These are phyloP conservation scores for Paradendryphiella salina DNA, from an alignment of 2,329 filamentous ascomycete genomes.

Conservation along the genomic window DNA sequence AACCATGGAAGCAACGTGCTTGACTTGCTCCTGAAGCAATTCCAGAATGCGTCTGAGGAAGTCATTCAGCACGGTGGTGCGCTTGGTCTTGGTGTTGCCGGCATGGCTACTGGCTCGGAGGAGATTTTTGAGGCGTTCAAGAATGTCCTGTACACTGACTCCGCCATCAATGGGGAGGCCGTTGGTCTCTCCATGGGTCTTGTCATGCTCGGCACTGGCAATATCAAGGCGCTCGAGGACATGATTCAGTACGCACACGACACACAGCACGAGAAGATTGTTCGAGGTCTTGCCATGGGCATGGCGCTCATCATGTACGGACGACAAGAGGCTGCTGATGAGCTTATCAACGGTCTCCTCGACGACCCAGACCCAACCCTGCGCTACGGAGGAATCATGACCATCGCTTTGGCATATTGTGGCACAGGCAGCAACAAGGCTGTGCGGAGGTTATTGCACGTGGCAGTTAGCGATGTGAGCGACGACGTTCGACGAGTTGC, in stretches of 20 bases:
- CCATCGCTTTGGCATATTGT: slow-evolving; percentile 96
- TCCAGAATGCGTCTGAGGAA: slow-evolving; percentile 77
- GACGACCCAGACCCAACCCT: slow-evolving; percentile 92
- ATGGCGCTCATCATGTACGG: slow-evolving; percentile 99
- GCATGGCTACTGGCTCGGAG: slow-evolving; percentile 92
- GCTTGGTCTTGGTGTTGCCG: slow-evolving; percentile 90
- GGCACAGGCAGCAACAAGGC: slow-evolving; percentile 98
- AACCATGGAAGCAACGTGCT: slow-evolving; percentile 93
- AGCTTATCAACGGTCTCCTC: slow-evolving; percentile 88
- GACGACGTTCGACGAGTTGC: slow-evolving; percentile 95
- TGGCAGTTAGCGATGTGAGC: slow-evolving; percentile 96
- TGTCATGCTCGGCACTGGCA: slow-evolving; percentile 98
- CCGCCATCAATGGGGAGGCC: slow-evolving; percentile 93
- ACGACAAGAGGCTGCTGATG: slow-evolving; percentile 90
- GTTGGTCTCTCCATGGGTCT: slow-evolving; percentile 95
- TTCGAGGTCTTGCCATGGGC: slow-evolving; percentile 89
- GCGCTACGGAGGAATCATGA: slow-evolving; percentile 97
- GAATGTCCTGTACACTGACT: slow-evolving; percentile 86
- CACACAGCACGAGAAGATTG: slow-evolving; percentile 98
- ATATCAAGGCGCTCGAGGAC: slow-evolving; percentile 87
- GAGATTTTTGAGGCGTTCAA: slow-evolving; percentile 91
- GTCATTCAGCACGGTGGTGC: slow-evolving; percentile 97
- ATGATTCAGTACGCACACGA: slow-evolving; percentile 99
- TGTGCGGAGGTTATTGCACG: slow-evolving; percentile 90
- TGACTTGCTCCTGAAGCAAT: slow-evolving; percentile 75